A percentile compares a stretch with the other conserved stretches of the same genome.
Conservation (phyloP, 768 basidiomycete genomes). For the Lentinula sp. region DNA sequence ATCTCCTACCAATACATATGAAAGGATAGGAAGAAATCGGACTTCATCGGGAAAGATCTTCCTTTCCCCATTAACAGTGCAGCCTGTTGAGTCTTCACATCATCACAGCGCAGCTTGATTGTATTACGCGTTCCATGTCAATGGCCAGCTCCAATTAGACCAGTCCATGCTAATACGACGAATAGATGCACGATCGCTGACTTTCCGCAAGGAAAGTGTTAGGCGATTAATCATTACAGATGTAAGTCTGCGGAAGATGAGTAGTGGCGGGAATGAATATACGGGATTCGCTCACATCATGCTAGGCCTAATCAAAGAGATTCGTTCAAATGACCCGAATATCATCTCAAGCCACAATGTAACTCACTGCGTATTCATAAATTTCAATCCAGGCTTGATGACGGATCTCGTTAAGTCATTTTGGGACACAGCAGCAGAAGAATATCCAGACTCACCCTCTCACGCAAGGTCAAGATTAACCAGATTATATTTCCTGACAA, state of each 20-base stretch:
- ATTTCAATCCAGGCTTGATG: constrained; percentile 18
- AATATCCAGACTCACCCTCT: constrained; percentile 12
- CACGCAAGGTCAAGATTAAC: constrained; percentile 19
- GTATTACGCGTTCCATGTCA: not conserved
- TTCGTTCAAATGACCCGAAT: not conserved
- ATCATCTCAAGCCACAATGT: not conserved
- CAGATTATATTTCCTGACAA: constrained; percentile 20
- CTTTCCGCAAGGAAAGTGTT: constrained; percentile 18
- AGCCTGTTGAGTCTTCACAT: not conserved
- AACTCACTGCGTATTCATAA: constrained; percentile 23
- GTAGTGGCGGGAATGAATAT: not conserved
- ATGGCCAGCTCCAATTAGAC: not conserved
- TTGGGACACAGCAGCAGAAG: not conserved
- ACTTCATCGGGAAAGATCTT: no score
- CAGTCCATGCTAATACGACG: not conserved
- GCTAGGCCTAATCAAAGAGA: constrained; percentile 14
- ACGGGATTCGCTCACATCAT: constrained; percentile 10
- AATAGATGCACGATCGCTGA: not conserved
- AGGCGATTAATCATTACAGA: constrained; percentile 24
- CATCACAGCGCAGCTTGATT: not conserved
- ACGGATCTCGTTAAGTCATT: not conserved
- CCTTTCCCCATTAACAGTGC: no score
- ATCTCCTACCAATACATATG: no score
- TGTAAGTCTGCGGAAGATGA: constrained; percentile 13
- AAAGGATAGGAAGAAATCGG: no score